Evolutionary conservation across 176 grass and related monocot genomes (phyloP), one percentile per base, ranked within the genome.

Genomic region (Aegilops sharonensis): DNA sequence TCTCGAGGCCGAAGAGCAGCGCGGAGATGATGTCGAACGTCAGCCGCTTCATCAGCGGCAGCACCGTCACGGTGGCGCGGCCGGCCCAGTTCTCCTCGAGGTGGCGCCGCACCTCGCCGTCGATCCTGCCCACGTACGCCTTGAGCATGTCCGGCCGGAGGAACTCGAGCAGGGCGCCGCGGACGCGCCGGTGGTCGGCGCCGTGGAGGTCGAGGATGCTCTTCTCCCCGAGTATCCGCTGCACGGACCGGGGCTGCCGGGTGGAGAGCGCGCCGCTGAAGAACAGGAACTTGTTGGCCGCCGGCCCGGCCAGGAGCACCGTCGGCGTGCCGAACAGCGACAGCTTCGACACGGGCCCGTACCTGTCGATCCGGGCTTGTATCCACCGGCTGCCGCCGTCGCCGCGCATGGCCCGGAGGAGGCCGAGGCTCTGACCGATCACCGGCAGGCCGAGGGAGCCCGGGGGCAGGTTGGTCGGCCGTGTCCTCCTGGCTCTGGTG

Each of bases 11-110:
- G 73, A 94, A 84, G 5, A 94, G 64, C 11, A 91, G 62, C 3
- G 92, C 77, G 29, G 80, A 64, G 77, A 91, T 78, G 83, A 91
- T 62, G 86, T 91, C 76, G 73, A 91, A 94, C 20, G 89, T 87
- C 42, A 94, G 84, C 48, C 1, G 15, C 89, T 91, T 91, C 89
- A 87, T 89, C 17, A 93, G 60, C 27, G 88, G 88, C 72, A 90
- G 31, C 61, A 93, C 88, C 12, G 47, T 66, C 4, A 94, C 76
- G n/a, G 32, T 7, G 8, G 45, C 27, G 2, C 83, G 61, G 21
- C 54, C 75, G 0, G 7, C 25, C 88, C 91, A 93, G 36, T 82
- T 61, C 9, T 4, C 81, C 17, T 48, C 25, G 27, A 93, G 9
- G 81, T 94, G 89, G 24, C 81, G 64, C 83, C 61, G 25, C 13